A percentile compares a stretch with the other conserved stretches of the same genome.
These are phyloP conservation scores for Laburnicola sp. DNA, from an alignment of 2,329 filamentous ascomycete species.

Conservation along the genomic window DNA sequence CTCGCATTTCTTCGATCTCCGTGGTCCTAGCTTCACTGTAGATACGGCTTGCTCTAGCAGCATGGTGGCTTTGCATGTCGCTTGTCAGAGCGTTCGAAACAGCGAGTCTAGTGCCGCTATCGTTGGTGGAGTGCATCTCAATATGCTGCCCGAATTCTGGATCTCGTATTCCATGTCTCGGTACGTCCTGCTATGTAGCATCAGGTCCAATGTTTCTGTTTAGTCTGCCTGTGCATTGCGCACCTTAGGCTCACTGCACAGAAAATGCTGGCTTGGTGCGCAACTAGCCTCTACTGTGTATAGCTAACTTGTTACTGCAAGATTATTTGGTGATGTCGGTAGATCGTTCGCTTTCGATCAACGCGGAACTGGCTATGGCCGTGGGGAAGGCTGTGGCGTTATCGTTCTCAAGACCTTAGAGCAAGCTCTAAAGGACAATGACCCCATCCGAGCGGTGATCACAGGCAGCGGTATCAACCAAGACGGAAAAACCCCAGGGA, in stretches of 20 bases:
- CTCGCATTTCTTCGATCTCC: slow-evolving; percentile 35
- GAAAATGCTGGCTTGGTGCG: too few relatives aligned
- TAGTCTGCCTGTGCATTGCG: too few relatives aligned
- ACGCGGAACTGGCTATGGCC: slow-evolving; percentile 63
- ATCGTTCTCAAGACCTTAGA: slow-evolving; percentile 61
- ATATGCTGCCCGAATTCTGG: slow-evolving; percentile 31
- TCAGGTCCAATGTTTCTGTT: background rate
- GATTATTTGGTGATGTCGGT: slow-evolving; percentile 35
- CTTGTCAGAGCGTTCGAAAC: slow-evolving; percentile 32
- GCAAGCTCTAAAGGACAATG: slow-evolving; percentile 61
- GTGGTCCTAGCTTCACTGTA: slow-evolving; percentile 35
- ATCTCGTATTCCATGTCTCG: slow-evolving; percentile 29
- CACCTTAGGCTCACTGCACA: too few relatives aligned
- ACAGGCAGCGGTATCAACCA: slow-evolving; percentile 48
- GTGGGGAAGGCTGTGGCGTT: slow-evolving; percentile 65
- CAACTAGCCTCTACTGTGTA: background rate
- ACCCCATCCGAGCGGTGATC: slow-evolving; percentile 54
- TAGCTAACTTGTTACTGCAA: slow-evolving; percentile 11
- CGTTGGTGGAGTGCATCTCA: slow-evolving; percentile 23
- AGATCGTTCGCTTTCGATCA: slow-evolving; percentile 49
- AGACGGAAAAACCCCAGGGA: slow-evolving; percentile 61
- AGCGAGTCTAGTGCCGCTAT: slow-evolving; percentile 35
- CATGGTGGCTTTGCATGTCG: slow-evolving; percentile 33
- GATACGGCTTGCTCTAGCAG: slow-evolving; percentile 41
- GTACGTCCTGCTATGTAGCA: background rate